Evolutionary conservation across 1,284 basidiomycete species (phyloP), one percentile per base, ranked within the genome.

Genomic region (Ganoderma meredithae): DNA sequence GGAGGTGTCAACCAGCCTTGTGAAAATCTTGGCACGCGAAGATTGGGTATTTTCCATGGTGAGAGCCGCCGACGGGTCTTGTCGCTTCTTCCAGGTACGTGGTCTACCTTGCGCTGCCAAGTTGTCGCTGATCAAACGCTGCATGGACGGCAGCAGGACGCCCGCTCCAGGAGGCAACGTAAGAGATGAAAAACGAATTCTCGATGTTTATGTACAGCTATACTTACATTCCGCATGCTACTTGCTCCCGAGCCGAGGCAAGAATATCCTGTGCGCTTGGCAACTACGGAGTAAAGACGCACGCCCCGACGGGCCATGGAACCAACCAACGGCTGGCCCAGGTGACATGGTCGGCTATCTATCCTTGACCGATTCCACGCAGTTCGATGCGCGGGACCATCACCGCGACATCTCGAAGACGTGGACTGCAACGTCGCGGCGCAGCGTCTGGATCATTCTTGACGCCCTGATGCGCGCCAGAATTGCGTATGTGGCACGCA

Each of bases 341-440:
- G 44, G 27, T 36, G 62, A 36, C 22, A 65, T 60, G 52, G 60
- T 65, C 70, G 70, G 67, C 62, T 67, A 69, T 52, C 63, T 67
- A 65, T 33, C 49, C 47, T 43, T 49, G 33, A 27, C 62, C 61
- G 63, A 59, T 17, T 31, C 22, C 9, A 58, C 55, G 31, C 61
- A 60, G 53, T 17, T 53, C 47, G 33, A 58, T 36, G 31, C 36
- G 31, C 55, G 47, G 47, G 47, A 25, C 47, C 47, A 52, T 52
- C 47, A 52, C 22, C 47, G 22, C 47, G 22, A 52, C 47, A 52
- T 40, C 22, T 41, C 36, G 36, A 60, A 41, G 39, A 60, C 13
- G 22, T 40, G 41, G 12, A 52, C 47, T 52, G 47, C 12, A 52
- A 22, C 13, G 25, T 40, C 12, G 40, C 33, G n/a, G 40, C 33